Percentiles rank a stretch among this genome's conserved stretches.
These are phyloP conservation scores for Fistulina hepatica DNA, from an alignment of 1,284 basidiomycete genomes.

Conservation along the genomic window DNA sequence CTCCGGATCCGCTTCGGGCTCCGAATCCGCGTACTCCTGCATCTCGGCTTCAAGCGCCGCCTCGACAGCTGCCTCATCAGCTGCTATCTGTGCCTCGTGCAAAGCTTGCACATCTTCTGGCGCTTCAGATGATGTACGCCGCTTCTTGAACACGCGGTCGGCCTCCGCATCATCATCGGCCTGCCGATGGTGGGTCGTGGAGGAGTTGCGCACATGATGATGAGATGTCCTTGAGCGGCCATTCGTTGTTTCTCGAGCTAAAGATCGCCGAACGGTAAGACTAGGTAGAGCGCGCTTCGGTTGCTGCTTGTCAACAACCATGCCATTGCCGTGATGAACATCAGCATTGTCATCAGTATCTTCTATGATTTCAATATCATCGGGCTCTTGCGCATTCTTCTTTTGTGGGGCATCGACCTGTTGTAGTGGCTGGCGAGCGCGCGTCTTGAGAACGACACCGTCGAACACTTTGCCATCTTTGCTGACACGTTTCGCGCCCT, in stretches of 20 bases:
- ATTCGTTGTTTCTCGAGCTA: constrained; percentile 25
- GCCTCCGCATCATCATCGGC: constrained; percentile 18
- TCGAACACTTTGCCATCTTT: constrained; percentile 45
- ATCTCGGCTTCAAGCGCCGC: constrained; percentile 27
- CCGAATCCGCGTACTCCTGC: constrained; percentile 19
- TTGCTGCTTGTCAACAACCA: constrained; percentile 43
- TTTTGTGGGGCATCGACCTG: constrained; percentile 23
- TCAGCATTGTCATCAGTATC: constrained; percentile 20
- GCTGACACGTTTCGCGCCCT: constrained; percentile 29
- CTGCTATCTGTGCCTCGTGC: constrained; percentile 17
- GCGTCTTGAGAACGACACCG: constrained; percentile 40
- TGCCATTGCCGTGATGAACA: constrained; percentile 37
- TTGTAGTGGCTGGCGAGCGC: constrained; percentile 31
- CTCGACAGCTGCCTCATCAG: constrained; percentile 20
- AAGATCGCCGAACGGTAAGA: constrained; percentile 32
- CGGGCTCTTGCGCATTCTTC: constrained; percentile 18
- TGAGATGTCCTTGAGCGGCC: constrained; percentile 24
- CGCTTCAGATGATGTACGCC: constrained; percentile 17
- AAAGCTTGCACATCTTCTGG: constrained; percentile 11
- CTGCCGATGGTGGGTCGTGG: constrained; percentile 4
- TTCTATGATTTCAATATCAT: constrained; percentile 25
- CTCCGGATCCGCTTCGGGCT: constrained; percentile 20
- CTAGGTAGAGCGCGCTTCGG: constrained; percentile 27
- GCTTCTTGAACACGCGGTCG: constrained; percentile 20
- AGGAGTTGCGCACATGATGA: constrained; percentile 21